phyloP scores from a whole-genome alignment of 306 rosid species.

The Lagenaria siceraria region DNA sequence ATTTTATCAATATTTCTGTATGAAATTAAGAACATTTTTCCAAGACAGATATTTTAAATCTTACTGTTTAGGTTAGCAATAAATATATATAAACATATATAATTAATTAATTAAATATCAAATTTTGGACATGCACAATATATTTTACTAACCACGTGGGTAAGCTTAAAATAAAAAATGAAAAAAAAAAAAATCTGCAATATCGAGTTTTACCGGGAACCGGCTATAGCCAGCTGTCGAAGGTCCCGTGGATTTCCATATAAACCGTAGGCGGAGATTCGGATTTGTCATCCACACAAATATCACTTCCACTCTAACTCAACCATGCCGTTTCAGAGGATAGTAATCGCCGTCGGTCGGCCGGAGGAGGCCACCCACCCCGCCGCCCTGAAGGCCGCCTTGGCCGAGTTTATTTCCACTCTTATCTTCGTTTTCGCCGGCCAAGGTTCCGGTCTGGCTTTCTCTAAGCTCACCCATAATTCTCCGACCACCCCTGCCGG shows the following conservation, averaged over 20 bases:
- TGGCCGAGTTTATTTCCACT: constrained; percentile 85
- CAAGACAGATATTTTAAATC: too few species aligned
- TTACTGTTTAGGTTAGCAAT: too few species aligned
- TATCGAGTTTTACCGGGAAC: background rate
- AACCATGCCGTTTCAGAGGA: constrained; percentile 63
- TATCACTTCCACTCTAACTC: background rate
- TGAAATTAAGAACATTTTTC: too few species aligned
- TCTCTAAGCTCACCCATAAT: constrained; percentile 51
- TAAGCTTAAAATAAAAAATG: too few species aligned
- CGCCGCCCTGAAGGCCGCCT: constrained; percentile 46
- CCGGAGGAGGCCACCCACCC: constrained; percentile 49
- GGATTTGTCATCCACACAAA: background rate
- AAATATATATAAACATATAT: too few species aligned
- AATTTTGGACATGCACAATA: too few species aligned
- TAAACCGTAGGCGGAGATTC: background rate
- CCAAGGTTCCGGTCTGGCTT: constrained; percentile 70
- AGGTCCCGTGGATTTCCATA: background rate
- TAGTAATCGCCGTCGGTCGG: constrained; percentile 42
- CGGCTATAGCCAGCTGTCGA: background rate
- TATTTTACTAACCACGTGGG: too few species aligned
- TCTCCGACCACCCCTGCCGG: constrained; percentile 47
- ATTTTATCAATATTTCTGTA: too few species aligned
- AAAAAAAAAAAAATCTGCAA: too few species aligned
- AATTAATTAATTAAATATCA: too few species aligned
- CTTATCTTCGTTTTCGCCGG: constrained; percentile 91